phyloP scores from a whole-genome alignment of 106 monocot species.

The Dioscorea zingiberensis region DNA sequence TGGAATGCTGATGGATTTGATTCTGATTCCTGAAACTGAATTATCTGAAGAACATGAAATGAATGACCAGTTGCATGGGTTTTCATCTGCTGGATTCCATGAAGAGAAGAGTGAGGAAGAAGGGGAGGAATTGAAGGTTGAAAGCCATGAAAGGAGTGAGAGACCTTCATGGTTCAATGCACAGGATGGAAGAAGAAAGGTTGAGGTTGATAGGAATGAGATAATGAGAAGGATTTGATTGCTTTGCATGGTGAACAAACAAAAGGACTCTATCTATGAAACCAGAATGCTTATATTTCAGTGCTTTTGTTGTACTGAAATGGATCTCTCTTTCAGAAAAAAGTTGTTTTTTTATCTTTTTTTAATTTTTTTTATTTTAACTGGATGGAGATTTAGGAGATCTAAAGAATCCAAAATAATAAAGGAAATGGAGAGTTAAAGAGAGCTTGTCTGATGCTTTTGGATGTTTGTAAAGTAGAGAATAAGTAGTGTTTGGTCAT shows the following conservation, averaged over 20 bases:
- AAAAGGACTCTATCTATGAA: not conserved
- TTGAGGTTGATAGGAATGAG: conserved; percentile 4
- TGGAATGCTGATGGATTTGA: conserved; percentile 17
- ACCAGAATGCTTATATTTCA: not conserved
- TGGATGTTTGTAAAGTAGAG: not conserved
- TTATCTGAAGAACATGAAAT: conserved; percentile 7
- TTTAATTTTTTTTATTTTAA: not conserved
- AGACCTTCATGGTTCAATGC: conserved; percentile 15
- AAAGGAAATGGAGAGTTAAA: not conserved
- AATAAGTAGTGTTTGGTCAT: conserved; percentile 1
- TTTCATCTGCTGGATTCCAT: conserved; percentile 15
- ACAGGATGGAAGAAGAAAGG: conserved; percentile 1
- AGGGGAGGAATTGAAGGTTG: conserved; percentile 14
- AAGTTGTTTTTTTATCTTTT: not conserved
- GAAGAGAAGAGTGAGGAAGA: conserved; percentile 17
- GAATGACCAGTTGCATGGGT: conserved; percentile 20
- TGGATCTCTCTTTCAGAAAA: not conserved
- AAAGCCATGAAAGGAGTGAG: conserved; percentile 23
- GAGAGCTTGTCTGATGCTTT: not conserved
- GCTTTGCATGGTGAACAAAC: conserved; percentile 11
- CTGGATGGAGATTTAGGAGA: not conserved
- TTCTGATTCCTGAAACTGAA: conserved; percentile 14
- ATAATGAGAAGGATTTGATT: not conserved
- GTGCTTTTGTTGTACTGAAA: too few species aligned
- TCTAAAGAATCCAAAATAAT: not conserved